Evolutionary conservation across 768 basidiomycete species (phyloP).

Genomic region (Russula sp.): DNA sequence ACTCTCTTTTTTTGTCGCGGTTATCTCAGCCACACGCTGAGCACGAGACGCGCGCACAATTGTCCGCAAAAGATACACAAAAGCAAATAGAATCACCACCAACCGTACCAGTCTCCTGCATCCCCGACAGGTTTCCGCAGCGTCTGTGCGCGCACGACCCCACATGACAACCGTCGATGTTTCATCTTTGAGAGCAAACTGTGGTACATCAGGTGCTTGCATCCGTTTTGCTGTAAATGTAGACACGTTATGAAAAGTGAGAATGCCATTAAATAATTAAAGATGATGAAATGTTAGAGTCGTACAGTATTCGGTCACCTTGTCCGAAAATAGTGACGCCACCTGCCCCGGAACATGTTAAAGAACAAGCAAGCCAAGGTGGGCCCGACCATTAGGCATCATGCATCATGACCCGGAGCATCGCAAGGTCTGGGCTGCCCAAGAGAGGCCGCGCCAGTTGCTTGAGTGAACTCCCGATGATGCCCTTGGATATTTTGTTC

Average conservation of each 20-base stretch:
- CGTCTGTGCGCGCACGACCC: slow-evolving; percentile 6
- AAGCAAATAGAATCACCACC: not conserved
- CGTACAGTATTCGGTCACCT: too few relatives aligned
- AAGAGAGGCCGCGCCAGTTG: slow-evolving; percentile 11
- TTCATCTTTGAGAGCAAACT: not conserved
- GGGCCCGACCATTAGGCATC: too few relatives aligned
- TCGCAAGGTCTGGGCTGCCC: not conserved
- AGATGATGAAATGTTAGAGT: not conserved
- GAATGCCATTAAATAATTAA: too few relatives aligned
- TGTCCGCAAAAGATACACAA: slow-evolving; percentile 12
- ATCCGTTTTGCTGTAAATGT: not conserved
- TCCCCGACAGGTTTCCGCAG: slow-evolving; percentile 19
- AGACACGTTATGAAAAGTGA: not conserved
- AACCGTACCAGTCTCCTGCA: slow-evolving; percentile 10
- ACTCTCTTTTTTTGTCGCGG: slow-evolving; percentile 2
- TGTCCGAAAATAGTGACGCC: not conserved
- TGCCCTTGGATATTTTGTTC: slow-evolving; percentile 36
- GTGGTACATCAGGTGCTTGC: not conserved
- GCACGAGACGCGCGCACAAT: slow-evolving; percentile 3
- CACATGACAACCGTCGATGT: slow-evolving; percentile 2
- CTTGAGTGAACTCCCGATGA: slow-evolving; percentile 24
- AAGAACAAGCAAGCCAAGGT: slow-evolving; percentile 11
- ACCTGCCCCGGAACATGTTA: not conserved
- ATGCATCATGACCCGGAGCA: too few relatives aligned
- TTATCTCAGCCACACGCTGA: not conserved